Percentiles rank a stretch among this genome's conserved stretches.
These are phyloP conservation scores for Jackrogersella minutella DNA, from an alignment of 495 filamentous ascomycete species.

Conservation along the genomic window DNA sequence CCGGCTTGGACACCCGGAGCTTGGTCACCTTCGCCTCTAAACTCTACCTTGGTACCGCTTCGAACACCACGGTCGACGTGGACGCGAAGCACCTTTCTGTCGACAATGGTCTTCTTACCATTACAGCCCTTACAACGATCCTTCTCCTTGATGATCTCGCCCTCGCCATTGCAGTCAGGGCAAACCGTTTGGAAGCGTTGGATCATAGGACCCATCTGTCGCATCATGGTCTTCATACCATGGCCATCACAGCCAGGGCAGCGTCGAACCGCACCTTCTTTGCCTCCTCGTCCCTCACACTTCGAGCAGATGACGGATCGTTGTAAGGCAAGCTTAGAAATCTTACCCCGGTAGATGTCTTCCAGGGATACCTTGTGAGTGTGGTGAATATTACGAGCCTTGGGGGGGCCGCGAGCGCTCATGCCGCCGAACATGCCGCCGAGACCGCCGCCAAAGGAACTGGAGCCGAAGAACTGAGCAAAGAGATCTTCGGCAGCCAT, in stretches of 20 bases:
- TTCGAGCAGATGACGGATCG: constrained; percentile 96
- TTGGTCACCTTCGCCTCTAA: constrained; percentile 96
- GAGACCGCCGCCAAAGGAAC: constrained; percentile 75
- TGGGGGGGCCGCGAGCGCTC: constrained; percentile 85
- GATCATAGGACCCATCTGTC: constrained; percentile 99
- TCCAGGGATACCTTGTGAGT: constrained; percentile 97
- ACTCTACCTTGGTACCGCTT: constrained; percentile 93
- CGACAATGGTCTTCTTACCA: constrained; percentile 96
- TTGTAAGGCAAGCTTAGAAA: constrained; percentile 96
- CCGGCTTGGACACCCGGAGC: constrained; percentile 90
- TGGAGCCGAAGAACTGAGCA: constrained; percentile 93
- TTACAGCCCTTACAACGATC: constrained; percentile 93
- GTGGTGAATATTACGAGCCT: constrained; percentile 95
- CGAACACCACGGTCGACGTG: constrained; percentile 95
- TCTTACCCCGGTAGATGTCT: constrained; percentile 97
- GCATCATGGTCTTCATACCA: constrained; percentile 99
- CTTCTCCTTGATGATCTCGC: constrained; percentile 94
- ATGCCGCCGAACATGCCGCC: constrained; percentile 87
- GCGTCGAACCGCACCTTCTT: constrained; percentile 93
- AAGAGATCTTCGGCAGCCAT: constrained; percentile 98
- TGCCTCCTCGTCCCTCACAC: constrained; percentile 95
- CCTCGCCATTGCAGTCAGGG: constrained; percentile 96
- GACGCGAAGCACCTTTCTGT: constrained; percentile 97
- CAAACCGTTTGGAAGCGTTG: constrained; percentile 99
- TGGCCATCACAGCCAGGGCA: constrained; percentile 89